A percentile compares a stretch with the other conserved stretches of the same genome.
Conservation (phyloP, 352 stramenopile genomes). For the Globisporangium orthogonon region DNA sequence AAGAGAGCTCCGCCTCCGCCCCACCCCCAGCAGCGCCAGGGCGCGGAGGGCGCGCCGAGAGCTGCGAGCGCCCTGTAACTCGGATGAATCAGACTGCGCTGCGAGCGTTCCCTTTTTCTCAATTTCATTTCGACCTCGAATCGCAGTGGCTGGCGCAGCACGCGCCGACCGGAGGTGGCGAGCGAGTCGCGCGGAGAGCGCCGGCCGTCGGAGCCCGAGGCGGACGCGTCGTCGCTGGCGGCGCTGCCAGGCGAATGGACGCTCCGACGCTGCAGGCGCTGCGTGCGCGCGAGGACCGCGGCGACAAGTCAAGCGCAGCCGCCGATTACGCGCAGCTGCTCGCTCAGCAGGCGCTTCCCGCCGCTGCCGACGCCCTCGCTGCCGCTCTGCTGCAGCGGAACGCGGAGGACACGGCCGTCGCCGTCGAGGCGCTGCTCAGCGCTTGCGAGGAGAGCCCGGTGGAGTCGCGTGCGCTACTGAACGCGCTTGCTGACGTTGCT, state of each 20-base stretch:
- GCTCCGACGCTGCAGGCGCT: too few species aligned
- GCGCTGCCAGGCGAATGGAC: too few species aligned
- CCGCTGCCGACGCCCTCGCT: not conserved
- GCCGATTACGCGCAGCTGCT: not conserved
- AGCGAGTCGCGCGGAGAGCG: too few species aligned
- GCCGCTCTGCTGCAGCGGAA: slow-evolving; percentile 26
- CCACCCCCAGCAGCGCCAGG: not conserved
- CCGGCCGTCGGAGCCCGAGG: too few species aligned
- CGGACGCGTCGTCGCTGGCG: too few species aligned
- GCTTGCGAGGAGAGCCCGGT: not conserved
- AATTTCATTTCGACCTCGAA: too few species aligned
- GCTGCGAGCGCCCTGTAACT: too few species aligned
- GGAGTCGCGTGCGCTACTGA: not conserved
- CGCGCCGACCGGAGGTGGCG: too few species aligned
- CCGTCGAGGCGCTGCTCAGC: slow-evolving; percentile 12
- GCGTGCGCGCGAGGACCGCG: too few species aligned
- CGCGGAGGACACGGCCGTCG: slow-evolving; percentile 17
- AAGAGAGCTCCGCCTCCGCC: not conserved
- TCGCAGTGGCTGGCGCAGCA: too few species aligned
- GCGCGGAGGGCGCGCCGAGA: not conserved
- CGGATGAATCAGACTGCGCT: too few species aligned
- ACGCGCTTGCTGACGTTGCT: slow-evolving; percentile 1
- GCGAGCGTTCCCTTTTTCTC: too few species aligned
- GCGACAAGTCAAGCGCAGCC: not conserved
- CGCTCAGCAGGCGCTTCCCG: not conserved